phyloP scores from a whole-genome alignment of 495 filamentous ascomycete genomes.

The Aspergillus nanangensis region DNA sequence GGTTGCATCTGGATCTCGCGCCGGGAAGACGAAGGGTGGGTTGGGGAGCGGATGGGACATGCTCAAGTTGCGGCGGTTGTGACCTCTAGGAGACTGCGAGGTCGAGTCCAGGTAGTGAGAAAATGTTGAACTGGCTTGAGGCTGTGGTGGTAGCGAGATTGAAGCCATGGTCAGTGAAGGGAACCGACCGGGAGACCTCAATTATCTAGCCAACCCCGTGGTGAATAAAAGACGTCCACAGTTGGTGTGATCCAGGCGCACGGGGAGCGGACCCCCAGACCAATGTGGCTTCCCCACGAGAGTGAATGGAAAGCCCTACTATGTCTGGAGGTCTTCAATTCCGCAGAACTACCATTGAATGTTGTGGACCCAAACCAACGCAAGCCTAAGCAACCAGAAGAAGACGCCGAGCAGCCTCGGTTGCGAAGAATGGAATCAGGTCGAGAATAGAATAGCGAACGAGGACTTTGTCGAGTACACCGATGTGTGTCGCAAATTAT shows the following conservation, averaged over 20 bases:
- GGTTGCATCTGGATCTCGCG: slow-evolving; percentile 29
- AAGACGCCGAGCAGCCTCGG: slow-evolving; percentile 1
- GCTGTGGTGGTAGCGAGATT: slow-evolving; percentile 36
- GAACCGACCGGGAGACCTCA: slow-evolving; percentile 11
- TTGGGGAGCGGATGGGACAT: slow-evolving; percentile 55
- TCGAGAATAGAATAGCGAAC: background rate
- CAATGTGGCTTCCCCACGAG: too few relatives aligned
- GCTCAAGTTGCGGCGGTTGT: slow-evolving; percentile 24
- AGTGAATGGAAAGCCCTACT: too few relatives aligned
- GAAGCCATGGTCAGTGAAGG: slow-evolving; percentile 40
- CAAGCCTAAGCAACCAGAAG: slow-evolving; percentile 5
- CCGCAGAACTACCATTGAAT: slow-evolving; percentile 33
- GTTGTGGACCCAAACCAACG: slow-evolving; percentile 22
- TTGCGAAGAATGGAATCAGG: background rate
- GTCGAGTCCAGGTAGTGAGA: slow-evolving; percentile 29
- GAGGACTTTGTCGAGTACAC: too few relatives aligned
- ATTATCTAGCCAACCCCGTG: slow-evolving; percentile 9
- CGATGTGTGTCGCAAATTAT: too few relatives aligned
- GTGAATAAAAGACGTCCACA: background rate
- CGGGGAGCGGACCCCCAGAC: slow-evolving; percentile 42
- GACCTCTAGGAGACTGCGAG: slow-evolving; percentile 11
- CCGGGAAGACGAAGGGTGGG: slow-evolving; percentile 68
- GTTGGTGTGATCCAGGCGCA: slow-evolving; percentile 32
- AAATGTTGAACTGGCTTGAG: slow-evolving; percentile 24
- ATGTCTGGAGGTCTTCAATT: slow-evolving; percentile 42